Evolutionary conservation across 2,329 filamentous ascomycete species (phyloP), one percentile per base, ranked within the genome.

Genomic region (Tetracladium maxilliforme): DNA sequence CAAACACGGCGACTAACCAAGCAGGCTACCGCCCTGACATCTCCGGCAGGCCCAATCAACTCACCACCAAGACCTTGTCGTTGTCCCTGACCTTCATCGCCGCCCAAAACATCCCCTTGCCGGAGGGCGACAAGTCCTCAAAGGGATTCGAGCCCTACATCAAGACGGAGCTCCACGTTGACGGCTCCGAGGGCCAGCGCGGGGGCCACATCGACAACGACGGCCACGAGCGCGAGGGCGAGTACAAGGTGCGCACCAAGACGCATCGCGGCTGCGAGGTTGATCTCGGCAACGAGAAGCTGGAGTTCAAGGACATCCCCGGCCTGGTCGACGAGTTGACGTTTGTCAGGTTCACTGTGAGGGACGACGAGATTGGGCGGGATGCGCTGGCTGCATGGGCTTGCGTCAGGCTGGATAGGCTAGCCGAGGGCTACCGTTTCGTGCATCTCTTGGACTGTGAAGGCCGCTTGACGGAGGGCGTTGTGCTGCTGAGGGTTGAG

Each of bases 311-410:
- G 18, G 58, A 60, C 17, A 51, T 72, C 40, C 48, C 22, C 53
- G 57, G 64, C 24, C 61, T 82, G 8, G 61, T 78, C 9, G 70
- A 79, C 40, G 65, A 76, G 36, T 56, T 84, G 35, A 78, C 70
- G 39, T 84, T 84, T 42, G 49, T 84, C 16, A 67, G 72, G 77
- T 81, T 95, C 58, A 83, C 92, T 39, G 62, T 95, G 36, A 78
- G 84, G 48, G 82, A 95, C 45, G 78, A 92, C 37, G 78, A 87
- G 48, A 68, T 86, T 36, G 72, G 75, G 4, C 64, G 65, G 33
- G 84, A 95, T 41, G 67, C 77, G 30, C 50, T 93, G 29, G 76
- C 83, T 8, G 83, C 78, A 3, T 95, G 90, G 90, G 73, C 80
- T 3, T 93, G 84, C 42, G 74, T 92, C 38, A 66, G 84, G 19